Conservation (phyloP, 225 moss, liverwort and hornwort species). For the Polytrichum commune region DNA sequence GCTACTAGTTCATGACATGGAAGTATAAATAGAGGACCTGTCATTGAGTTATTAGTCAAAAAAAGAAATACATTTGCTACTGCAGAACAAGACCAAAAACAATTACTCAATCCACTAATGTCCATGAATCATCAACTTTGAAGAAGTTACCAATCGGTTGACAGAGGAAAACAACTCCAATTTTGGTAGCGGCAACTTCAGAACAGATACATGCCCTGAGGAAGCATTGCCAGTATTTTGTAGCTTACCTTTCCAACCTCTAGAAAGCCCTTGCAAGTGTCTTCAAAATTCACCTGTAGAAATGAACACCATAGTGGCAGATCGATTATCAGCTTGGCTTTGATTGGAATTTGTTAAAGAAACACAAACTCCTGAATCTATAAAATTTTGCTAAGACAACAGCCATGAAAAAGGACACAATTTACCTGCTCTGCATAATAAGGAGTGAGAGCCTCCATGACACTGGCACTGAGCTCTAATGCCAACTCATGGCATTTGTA, state of each 20-base stretch:
- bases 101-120: no score
- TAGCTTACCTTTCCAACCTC: constrained; percentile 91
- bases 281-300: constrained; percentile 97
- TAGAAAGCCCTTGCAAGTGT: constrained; percentile 96
- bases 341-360: not conserved
- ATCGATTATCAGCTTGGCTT: not conserved
- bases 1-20: no score
- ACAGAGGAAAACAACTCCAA: no score
- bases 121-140: no score
- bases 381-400: no score
- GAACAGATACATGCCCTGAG: not conserved
- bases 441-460: constrained; percentile 94
- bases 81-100: not conserved
- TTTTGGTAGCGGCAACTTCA: no score
- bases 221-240: not conserved
- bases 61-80: not conserved
- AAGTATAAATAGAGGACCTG: no score
- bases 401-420: no score
- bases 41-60: no score
- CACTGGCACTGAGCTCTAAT: constrained; percentile 85
- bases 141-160: no score
- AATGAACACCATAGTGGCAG: constrained; percentile 16
- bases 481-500: constrained; percentile 95
- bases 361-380: not conserved
- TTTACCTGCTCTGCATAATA: constrained; percentile 98